phyloP scores from a whole-genome alignment of 352 stramenopile genomes.

The Poterioochromonas sp. region DNA sequence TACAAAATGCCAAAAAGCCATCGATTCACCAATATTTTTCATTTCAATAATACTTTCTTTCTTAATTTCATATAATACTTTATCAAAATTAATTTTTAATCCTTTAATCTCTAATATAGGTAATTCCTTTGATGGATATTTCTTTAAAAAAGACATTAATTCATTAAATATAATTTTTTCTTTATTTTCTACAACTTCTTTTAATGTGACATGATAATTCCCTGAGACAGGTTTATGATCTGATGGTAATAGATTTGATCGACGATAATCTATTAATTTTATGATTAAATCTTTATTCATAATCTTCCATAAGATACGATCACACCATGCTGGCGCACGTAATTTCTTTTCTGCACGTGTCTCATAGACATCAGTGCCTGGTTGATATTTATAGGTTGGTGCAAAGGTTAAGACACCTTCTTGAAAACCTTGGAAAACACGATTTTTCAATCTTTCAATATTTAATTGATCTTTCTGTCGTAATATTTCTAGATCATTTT shows the following conservation, averaged over 20 bases:
- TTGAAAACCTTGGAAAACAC: slow-evolving; percentile 66
- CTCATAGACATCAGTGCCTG: slow-evolving; percentile 84
- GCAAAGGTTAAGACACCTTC: slow-evolving; percentile 49
- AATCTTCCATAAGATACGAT: slow-evolving; percentile 67
- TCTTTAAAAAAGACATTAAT: slow-evolving; percentile 85
- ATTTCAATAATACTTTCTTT: slow-evolving; percentile 51
- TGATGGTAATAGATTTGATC: slow-evolving; percentile 79
- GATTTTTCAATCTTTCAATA: slow-evolving; percentile 53
- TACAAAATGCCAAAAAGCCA: slow-evolving; percentile 78
- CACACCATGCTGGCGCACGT: slow-evolving; percentile 90
- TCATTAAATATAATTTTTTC: slow-evolving; percentile 78
- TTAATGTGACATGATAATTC: slow-evolving; percentile 76
- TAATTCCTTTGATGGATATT: slow-evolving; percentile 49
- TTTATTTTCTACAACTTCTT: slow-evolving; percentile 77
- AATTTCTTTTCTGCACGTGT: slow-evolving; percentile 96
- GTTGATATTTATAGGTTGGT: slow-evolving; percentile 53
- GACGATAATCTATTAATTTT: slow-evolving; percentile 68
- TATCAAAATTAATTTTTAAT: slow-evolving; percentile 54
- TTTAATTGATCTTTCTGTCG: slow-evolving; percentile 67
- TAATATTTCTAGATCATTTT: slow-evolving; percentile 49
- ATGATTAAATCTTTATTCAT: slow-evolving; percentile 51
- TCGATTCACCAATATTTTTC: slow-evolving; percentile 67
- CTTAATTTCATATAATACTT: slow-evolving; percentile 57
- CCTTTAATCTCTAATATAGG: not conserved
- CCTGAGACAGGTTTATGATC: slow-evolving; percentile 97